These are phyloP conservation scores for Penicillium palitans DNA, from an alignment of 2,329 filamentous ascomycete genomes.

Conservation along the genomic window DNA sequence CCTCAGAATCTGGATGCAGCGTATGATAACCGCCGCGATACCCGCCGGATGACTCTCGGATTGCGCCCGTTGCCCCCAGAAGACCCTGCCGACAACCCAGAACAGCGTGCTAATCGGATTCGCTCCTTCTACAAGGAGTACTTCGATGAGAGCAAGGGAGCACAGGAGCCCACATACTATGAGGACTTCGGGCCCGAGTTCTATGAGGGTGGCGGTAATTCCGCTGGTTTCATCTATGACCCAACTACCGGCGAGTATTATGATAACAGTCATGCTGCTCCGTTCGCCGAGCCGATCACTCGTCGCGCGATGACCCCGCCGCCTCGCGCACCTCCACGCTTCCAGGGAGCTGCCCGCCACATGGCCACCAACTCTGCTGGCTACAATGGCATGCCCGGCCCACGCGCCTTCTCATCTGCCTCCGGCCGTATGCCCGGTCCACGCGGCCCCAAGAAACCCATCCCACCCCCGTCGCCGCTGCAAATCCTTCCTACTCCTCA, in stretches of 20 bases:
- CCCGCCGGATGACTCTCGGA: constrained; percentile 58
- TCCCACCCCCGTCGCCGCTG: constrained; percentile 73
- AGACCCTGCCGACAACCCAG: constrained; percentile 84
- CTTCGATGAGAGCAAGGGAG: constrained; percentile 77
- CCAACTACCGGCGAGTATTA: constrained; percentile 36
- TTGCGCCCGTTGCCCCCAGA: constrained; percentile 85
- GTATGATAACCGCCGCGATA: constrained; percentile 40
- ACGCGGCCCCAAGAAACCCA: constrained; percentile 55
- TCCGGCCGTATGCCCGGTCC: constrained; percentile 47
- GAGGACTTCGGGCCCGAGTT: constrained; percentile 75
- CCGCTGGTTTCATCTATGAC: constrained; percentile 58
- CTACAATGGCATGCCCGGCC: constrained; percentile 43
- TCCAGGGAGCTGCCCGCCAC: constrained; percentile 49
- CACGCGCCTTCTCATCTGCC: constrained; percentile 66
- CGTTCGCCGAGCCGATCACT: constrained; percentile 80
- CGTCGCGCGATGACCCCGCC: constrained; percentile 96
- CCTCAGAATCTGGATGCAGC: constrained; percentile 23
- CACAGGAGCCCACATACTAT: constrained; percentile 58
- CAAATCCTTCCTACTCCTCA: constrained; percentile 79
- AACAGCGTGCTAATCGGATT: constrained; percentile 92
- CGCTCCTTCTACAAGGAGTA: constrained; percentile 99
- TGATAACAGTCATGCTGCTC: constrained; percentile 39
- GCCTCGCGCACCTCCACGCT: constrained; percentile 65
- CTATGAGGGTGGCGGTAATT: constrained; percentile 55
- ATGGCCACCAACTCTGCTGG: constrained; percentile 49